Base-by-base conservation (phyloP, 192 early-diverging fungal species). In the Dissophora globulifera region DNA sequence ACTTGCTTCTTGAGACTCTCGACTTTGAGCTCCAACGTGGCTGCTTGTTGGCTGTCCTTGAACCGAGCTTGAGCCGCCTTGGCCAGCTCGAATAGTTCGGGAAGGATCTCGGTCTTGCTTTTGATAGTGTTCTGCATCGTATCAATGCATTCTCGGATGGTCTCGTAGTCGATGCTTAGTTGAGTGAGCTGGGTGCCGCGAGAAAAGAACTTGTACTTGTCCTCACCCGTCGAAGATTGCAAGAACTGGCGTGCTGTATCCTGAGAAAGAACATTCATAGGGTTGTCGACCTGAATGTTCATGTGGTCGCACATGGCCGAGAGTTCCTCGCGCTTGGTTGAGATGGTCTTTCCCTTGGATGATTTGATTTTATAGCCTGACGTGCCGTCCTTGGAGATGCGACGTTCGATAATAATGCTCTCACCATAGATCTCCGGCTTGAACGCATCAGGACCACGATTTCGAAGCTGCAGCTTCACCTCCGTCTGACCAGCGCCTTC, bases 181-280 rank as follows among this genome's bases (percentile, higher is more conserved):
- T 94, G 92, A 8, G 82, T 79, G 17, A 98, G 81, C 70, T 92
- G 92, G 1, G 95, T 96, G 47, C 96, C 97, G 49, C 88, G 89
- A 67, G 92, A 81, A 55, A 96, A 98, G 50, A 96, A 94, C 76
- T 85, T 90, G 84, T 97, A 99, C 83, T 96, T 97, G 32, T 95
- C 94, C 53, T 91, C 82, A 2, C 93, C 67, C 16, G 91, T 91
- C 38, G 89, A 92, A 45, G 89, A 89, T 29, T 89, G 88, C 15
- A 99, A 82, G 52, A 99, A 98, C 81, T 91, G 89, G 25, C 93
- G 86, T 9, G 97, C 96, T 6, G 92, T 89, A 56, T 98, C 97
- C 62, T 99, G 97, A 1, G 91, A 94, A 11, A 99, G 88, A 16
- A 97, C 89, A 57, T 92, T 93, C 69, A 99, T 85, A 10, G 97